These are phyloP conservation scores for Colletotrichum coccodes DNA, from an alignment of 2,329 filamentous ascomycete species.

Conservation along the genomic window DNA sequence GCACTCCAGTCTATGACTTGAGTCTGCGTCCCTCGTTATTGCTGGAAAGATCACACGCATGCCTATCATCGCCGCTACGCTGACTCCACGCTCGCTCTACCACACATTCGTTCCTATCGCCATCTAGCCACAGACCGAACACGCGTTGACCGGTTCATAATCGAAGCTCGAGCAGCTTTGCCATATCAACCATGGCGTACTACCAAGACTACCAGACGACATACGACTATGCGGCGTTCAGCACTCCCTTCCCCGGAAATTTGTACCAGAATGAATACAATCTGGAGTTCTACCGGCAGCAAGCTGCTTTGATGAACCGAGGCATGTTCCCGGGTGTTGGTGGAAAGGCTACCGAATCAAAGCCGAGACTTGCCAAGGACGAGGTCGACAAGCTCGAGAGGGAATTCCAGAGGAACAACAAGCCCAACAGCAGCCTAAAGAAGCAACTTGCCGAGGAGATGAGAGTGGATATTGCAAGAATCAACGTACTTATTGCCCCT, in stretches of 20 bases:
- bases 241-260: slow-evolving; percentile 3
- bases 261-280: slow-evolving; percentile 26
- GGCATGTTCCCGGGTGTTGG: slow-evolving; percentile 14
- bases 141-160: background rate
- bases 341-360: slow-evolving; percentile 55
- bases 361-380: slow-evolving; percentile 66
- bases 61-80: background rate
- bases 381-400: slow-evolving; percentile 69
- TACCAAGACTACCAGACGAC: slow-evolving; percentile 22
- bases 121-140: background rate
- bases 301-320: slow-evolving; percentile 33
- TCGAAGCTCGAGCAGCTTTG: background rate
- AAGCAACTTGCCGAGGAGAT: slow-evolving; percentile 70
- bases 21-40: slow-evolving; percentile 17
- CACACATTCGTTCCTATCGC: slow-evolving; percentile 6
- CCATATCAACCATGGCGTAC: slow-evolving; percentile 24
- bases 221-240: slow-evolving; percentile 26
- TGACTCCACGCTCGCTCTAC: background rate
- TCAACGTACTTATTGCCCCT: slow-evolving; percentile 60
- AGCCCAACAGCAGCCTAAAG: slow-evolving; percentile 71
- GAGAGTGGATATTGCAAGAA: slow-evolving; percentile 70
- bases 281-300: slow-evolving; percentile 2
- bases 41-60: background rate
- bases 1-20: background rate
- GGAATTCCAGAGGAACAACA: slow-evolving; percentile 72